phyloP scores from a whole-genome alignment of 345 rosid genomes.

The Aegle marmelos region DNA sequence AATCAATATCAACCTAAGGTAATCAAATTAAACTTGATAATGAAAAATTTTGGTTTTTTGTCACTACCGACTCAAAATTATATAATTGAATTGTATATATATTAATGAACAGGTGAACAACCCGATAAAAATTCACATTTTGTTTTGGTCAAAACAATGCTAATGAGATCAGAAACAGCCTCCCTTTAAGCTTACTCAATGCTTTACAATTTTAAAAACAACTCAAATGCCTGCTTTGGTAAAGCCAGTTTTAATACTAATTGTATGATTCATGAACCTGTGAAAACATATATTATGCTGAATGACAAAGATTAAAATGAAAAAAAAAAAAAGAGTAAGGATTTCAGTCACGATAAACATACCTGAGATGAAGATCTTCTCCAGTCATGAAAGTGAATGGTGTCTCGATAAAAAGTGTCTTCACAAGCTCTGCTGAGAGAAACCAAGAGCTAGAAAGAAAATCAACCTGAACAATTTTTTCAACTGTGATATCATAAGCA shows the following conservation, averaged over 20 bases:
- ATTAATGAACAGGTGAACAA: conserved; percentile 33
- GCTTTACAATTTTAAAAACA: background rate
- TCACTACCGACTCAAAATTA: background rate
- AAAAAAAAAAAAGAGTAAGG: background rate
- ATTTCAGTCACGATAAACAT: background rate
- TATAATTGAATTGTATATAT: background rate
- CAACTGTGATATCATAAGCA: conserved; percentile 80
- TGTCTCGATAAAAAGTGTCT: conserved; percentile 79
- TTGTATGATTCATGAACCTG: background rate
- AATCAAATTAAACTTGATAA: background rate
- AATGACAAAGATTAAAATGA: background rate
- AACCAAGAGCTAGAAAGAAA: conserved; percentile 99
- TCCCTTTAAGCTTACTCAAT: background rate
- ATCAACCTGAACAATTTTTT: conserved; percentile 88
- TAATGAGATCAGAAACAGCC: conserved; percentile 1
- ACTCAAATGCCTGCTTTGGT: background rate
- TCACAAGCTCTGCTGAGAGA: conserved; percentile 83
- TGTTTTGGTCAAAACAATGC: conserved; percentile 6
- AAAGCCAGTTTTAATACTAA: background rate
- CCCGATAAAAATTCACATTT: conserved; percentile 14
- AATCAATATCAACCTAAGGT: background rate
- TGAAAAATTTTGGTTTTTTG: background rate
- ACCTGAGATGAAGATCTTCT: conserved; percentile 98
- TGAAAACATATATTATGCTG: background rate
- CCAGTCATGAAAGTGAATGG: conserved; percentile 95